Evolutionary conservation across 768 basidiomycete species (phyloP).

Genomic region (Cubamyces sp.): DNA sequence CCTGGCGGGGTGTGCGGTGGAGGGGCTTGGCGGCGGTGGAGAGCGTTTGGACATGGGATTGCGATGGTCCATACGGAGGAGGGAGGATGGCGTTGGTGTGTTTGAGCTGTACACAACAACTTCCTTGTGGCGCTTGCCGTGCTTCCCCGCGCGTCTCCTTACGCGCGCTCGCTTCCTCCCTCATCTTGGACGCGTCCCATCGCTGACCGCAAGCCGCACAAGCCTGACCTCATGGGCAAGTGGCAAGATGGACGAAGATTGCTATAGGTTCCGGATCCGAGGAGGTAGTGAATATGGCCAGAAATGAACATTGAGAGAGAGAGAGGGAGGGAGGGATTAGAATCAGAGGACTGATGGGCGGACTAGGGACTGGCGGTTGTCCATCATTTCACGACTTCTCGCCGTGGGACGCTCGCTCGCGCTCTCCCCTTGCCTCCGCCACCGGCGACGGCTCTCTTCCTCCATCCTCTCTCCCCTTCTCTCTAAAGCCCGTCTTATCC

Average conservation of each 20-base stretch:
- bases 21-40: too few species aligned
- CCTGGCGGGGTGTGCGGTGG: too few species aligned
- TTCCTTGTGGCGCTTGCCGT: conserved; percentile 6
- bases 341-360: background rate
- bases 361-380: conserved; percentile 8
- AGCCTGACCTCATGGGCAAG: too few species aligned
- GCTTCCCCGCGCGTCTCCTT: background rate
- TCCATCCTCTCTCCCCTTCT: background rate
- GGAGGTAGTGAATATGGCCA: background rate
- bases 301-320: background rate
- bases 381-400: conserved; percentile 15
- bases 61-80: background rate
- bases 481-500: conserved; percentile 3
- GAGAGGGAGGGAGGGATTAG: background rate
- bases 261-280: too few species aligned
- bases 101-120: background rate
- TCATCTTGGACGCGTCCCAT: background rate
- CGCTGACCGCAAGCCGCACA: too few species aligned
- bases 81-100: background rate
- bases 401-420: conserved; percentile 12
- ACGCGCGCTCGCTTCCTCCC: background rate
- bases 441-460: background rate
- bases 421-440: background rate
- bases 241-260: too few species aligned
- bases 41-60: too few species aligned